Conservation (phyloP, 2,329 filamentous ascomycete genomes). For the Fusarium euwallaceae region DNA sequence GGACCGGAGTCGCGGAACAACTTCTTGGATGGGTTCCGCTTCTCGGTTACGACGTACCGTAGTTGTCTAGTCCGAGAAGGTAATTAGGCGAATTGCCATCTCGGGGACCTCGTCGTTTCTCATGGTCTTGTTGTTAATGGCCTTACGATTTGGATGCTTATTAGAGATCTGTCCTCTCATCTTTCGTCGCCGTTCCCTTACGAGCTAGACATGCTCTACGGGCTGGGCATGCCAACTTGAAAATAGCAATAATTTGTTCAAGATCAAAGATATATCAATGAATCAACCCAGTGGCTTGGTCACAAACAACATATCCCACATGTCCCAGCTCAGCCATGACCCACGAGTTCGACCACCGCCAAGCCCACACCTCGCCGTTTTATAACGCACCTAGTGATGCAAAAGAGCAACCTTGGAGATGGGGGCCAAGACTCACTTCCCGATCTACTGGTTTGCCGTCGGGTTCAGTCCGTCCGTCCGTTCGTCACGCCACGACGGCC, state of each 20-base stretch:
- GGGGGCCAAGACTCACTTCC: not conserved
- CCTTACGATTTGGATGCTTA: not conserved
- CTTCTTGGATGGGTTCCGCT: not conserved
- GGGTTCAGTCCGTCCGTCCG: not conserved
- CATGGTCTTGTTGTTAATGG: not conserved
- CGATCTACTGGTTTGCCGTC: not conserved
- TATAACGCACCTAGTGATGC: constrained; percentile 5
- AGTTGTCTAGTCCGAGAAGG: not conserved
- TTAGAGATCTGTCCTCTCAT: not conserved
- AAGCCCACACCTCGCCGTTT: not conserved
- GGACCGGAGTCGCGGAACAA: not conserved
- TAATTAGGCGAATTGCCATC: not conserved
- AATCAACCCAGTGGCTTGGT: not conserved
- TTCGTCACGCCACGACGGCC: constrained; percentile 4
- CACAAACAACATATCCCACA: not conserved
- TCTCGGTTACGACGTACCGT: not conserved
- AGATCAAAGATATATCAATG: not conserved
- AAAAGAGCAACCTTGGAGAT: not conserved
- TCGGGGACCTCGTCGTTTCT: not conserved
- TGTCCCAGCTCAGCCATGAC: not conserved
- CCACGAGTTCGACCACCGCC: not conserved
- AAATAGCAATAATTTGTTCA: not conserved
- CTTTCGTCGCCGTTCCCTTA: not conserved
- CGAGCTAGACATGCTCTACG: too few species aligned
- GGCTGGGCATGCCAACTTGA: not conserved